Evolutionary conservation across 352 stramenopile species (phyloP), one percentile per base, ranked within the genome.

Genomic region (Phytopythium vexans): DNA sequence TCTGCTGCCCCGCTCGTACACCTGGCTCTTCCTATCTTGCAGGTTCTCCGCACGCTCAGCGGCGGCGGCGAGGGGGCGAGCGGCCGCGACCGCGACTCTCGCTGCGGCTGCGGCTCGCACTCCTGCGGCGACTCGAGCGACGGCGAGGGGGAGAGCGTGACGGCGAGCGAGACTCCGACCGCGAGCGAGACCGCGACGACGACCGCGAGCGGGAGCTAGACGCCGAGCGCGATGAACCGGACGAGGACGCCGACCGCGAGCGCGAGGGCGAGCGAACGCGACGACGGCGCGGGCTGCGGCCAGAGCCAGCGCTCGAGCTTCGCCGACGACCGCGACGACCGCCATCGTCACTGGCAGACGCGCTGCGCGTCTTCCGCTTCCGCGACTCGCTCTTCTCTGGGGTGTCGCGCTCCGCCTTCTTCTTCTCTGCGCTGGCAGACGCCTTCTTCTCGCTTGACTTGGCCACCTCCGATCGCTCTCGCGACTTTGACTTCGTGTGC

Each of bases 141-240:
- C 21, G 21, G 21, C 21, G 21, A 27, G 21, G 21, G 21, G 21
- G 21, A 27, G 21, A 27, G 21, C 21, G 21, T 27, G 21, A 27
- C 21, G 21, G 21, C 21, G 21, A 27, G 21, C 45, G 60, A 12
- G 61, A 72, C 8, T 60, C 62, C 52, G 64, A 66, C 0, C 41
- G 15, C 3, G 57, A 66, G 41, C 49, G 64, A 2, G 59, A 65
- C 42, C 53, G 47, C n/a, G 55, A 70, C 2, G 52, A 27, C 21
- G 63, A 76, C 35, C 56, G 35, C 6, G 69, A 66, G 3, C 61
- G 58, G 0, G 60, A 76, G 12, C 58, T 43, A 37, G 72, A 83
- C 21, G 64, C 59, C 0, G 72, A 86, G 32, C 54, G 58, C 48
- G 63, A 66, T 15, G 47, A 58, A 54, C 12, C 43, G 4, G 62